Conservation (phyloP, 345 rosid species). For the Melaleuca alternifolia region DNA sequence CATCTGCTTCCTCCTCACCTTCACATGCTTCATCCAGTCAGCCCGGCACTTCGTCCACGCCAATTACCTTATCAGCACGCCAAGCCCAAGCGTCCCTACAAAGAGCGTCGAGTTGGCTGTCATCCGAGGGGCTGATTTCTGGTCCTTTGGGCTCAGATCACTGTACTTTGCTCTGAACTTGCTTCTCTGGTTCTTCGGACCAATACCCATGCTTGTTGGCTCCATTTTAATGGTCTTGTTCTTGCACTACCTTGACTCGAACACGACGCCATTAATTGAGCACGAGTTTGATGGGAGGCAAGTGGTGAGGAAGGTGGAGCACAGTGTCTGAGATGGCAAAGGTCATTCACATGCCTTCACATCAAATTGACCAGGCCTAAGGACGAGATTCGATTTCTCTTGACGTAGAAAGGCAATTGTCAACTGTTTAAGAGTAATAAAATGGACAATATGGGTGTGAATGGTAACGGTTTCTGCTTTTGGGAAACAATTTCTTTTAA, state of each 20-base stretch:
- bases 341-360: background rate
- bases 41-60: constrained; percentile 59
- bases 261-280: constrained; percentile 35
- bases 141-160: constrained; percentile 75
- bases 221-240: constrained; percentile 44
- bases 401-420: background rate
- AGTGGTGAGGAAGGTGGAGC: background rate
- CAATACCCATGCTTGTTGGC: constrained; percentile 62
- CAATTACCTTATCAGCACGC: constrained; percentile 58
- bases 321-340: background rate
- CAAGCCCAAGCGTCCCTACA: background rate
- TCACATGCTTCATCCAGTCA: constrained; percentile 66
- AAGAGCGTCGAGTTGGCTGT: constrained; percentile 33
- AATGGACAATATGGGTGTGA: background rate
- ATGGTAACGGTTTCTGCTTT: too few species aligned
- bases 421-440: background rate
- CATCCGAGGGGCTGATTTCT: constrained; percentile 65
- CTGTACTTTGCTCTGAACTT: constrained; percentile 60
- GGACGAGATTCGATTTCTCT: background rate
- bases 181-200: constrained; percentile 79
- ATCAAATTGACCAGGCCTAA: background rate
- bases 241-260: constrained; percentile 46
- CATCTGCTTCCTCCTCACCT: constrained; percentile 56
- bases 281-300: constrained; percentile 14
- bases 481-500: too few species aligned